Percentiles rank a stretch among this genome's conserved stretches.
Evolutionary conservation across 192 early-diverging fungal genomes (phyloP).

Genomic region (Gryganskiella cystojenkinii): DNA sequence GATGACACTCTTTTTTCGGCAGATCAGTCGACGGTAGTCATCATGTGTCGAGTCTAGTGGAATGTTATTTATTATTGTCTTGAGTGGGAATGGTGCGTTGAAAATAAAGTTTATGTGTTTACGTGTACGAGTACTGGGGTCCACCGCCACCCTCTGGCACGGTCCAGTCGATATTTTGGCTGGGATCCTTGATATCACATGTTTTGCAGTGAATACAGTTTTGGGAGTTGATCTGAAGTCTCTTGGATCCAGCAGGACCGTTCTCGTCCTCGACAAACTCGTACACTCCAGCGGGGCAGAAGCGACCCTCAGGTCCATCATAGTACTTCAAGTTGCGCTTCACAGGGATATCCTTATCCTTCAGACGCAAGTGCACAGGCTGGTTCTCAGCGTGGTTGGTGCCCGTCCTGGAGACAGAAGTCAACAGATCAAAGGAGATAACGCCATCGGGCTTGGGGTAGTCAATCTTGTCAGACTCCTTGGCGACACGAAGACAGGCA

Average conservation of each 20-base stretch:
- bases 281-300: slow-evolving; percentile 98
- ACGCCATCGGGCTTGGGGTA: slow-evolving; percentile 98
- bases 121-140: slow-evolving; percentile 52
- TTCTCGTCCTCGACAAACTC: slow-evolving; percentile 96
- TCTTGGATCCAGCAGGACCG: slow-evolving; percentile 83
- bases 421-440: slow-evolving; percentile 95
- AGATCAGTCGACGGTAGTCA: no score
- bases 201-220: slow-evolving; percentile 99
- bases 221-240: slow-evolving; percentile 96
- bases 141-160: slow-evolving; percentile 74
- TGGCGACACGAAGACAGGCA: slow-evolving; percentile 77
- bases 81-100: no score
- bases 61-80: no score
- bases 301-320: slow-evolving; percentile 94
- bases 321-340: slow-evolving; percentile 86
- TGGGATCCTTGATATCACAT: slow-evolving; percentile 99
- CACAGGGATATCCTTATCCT: slow-evolving; percentile 81
- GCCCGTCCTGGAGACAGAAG: slow-evolving; percentile 90
- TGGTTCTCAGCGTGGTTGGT: slow-evolving; percentile 97
- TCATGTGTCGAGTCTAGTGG: no score
- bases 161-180: slow-evolving; percentile 99
- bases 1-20: no score
- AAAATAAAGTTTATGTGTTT: no score
- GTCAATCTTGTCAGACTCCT: slow-evolving; percentile 80
- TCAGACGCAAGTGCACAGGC: slow-evolving; percentile 90